Base-by-base conservation (phyloP, 176 grass and related monocot genomes). In the Oryza australiensis region DNA sequence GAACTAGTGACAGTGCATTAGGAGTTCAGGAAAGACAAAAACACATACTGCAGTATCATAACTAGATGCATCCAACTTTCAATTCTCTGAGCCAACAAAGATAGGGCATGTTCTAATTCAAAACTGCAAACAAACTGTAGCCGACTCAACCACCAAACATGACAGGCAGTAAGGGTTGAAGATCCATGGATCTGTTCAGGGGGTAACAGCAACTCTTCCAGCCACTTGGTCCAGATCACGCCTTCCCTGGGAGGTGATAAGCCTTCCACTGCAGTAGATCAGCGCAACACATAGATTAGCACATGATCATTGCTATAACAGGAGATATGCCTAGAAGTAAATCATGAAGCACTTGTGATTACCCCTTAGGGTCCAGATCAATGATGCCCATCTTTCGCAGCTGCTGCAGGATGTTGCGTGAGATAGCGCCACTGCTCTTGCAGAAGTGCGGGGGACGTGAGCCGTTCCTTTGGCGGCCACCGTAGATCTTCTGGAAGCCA, bases 401-500 rank as follows among this genome's bases (percentile, higher is more conserved):
- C 65, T 92, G 87, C 67, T 89, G 86, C 53, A 89, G 70, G 70
- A 92, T 89, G 90, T 92, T 77, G 41, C 90, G 90, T 62, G 87
- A 88, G 0, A 92, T 15, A 0, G 90, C 90, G 30, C 90, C 90
- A 26, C 87, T 89, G 75, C 84, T 92, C 85, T 92, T 92, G 83
- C 87, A 89, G 80, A 89, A 92, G 75, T 92, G 90, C 0, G 90
- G 90, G 5, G 90, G 87, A 12, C 69, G 4, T 6, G 79, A 64
- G 8, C 90, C 90, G 0, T 89, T 89, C 78, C 90, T 92, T 77
- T 82, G 82, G 22, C 90, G 90, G 12, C 90, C 90, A 29, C 90
- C 90, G 0, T 92, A 92, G 29, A 92, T 92, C 80, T 89, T 92
- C 83, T 92, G 90, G 83, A 92, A 92, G 8, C 90, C 90, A 49